Evolutionary conservation across 2,329 filamentous ascomycete genomes (phyloP).

Genomic region (Bipolaris sorokiniana): DNA sequence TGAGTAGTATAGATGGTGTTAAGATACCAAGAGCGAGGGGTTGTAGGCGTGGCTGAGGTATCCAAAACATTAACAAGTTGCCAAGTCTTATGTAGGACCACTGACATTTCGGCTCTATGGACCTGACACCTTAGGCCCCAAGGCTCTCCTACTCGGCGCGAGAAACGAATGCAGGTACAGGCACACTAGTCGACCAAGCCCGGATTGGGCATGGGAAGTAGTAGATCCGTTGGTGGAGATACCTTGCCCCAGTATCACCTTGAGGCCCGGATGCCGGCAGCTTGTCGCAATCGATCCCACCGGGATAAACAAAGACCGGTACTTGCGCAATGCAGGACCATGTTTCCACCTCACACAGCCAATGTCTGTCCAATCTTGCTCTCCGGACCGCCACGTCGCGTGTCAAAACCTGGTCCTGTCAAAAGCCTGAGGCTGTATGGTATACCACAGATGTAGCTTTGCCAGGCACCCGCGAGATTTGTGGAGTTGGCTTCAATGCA

Average conservation of each 20-base stretch:
- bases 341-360: slow-evolving; percentile 14
- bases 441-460: not conserved
- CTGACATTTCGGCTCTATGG: slow-evolving; percentile 27
- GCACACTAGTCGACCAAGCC: slow-evolving; percentile 15
- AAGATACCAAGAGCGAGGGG: slow-evolving; percentile 9
- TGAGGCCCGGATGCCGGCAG: slow-evolving; percentile 30
- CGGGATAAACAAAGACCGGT: slow-evolving; percentile 33
- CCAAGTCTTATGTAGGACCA: slow-evolving; percentile 32
- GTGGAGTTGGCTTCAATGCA: slow-evolving; percentile 20
- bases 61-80: slow-evolving; percentile 27
- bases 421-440: not conserved
- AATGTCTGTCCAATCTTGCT: slow-evolving; percentile 5
- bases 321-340: not conserved
- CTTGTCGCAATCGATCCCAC: slow-evolving; percentile 21
- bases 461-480: slow-evolving; percentile 21
- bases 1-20: not conserved
- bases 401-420: slow-evolving; percentile 5
- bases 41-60: slow-evolving; percentile 20
- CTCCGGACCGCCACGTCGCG: slow-evolving; percentile 2
- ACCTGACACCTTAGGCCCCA: slow-evolving; percentile 26
- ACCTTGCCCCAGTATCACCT: slow-evolving; percentile 15
- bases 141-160: slow-evolving; percentile 10
- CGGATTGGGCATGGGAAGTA: slow-evolving; percentile 23
- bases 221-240: slow-evolving; percentile 30
- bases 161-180: slow-evolving; percentile 32